Conservation (phyloP, 805 yeast species). For the Saccharomycopsis sp. region DNA sequence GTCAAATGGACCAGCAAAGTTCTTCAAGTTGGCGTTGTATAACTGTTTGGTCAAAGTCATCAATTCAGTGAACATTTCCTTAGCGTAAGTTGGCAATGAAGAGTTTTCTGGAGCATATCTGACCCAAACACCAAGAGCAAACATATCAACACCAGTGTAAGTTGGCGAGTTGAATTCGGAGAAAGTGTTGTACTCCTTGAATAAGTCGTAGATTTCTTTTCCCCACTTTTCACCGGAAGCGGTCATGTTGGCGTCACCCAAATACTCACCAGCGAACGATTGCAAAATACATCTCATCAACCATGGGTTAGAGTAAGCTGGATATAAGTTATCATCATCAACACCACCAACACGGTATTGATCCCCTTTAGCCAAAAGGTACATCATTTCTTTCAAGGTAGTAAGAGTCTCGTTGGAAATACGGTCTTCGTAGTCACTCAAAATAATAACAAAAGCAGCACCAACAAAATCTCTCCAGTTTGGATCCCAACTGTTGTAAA, state of each 20-base stretch:
- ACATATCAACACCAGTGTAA: constrained; percentile 22
- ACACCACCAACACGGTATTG: constrained; percentile 20
- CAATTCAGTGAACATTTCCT: constrained; percentile 13
- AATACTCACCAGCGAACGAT: constrained; percentile 17
- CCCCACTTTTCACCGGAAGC: constrained; percentile 17
- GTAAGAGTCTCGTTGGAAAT: constrained; percentile 7
- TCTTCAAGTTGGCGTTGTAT: constrained; percentile 20
- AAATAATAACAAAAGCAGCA: constrained; percentile 16
- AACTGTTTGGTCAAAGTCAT: constrained; percentile 11
- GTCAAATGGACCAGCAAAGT: constrained; percentile 21
- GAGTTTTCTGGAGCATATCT: constrained; percentile 18
- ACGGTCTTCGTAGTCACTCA: constrained; percentile 13
- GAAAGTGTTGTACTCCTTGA: constrained; percentile 16
- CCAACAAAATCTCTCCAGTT: constrained; percentile 21
- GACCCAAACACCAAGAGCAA: constrained; percentile 19
- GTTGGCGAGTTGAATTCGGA: constrained; percentile 22
- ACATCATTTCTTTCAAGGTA: constrained; percentile 15
- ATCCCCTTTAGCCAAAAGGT: constrained; percentile 17
- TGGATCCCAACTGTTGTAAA: constrained; percentile 14
- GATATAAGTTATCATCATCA: constrained; percentile 18
- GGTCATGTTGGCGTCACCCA: constrained; percentile 16
- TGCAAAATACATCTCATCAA: constrained; percentile 20
- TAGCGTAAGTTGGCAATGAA: constrained; percentile 2
- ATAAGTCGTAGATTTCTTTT: constrained; percentile 14
- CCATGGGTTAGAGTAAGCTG: constrained; percentile 19